Percentiles rank a stretch among this genome's conserved stretches.
Conservation (phyloP, 768 basidiomycete species). For the Termitomyces sp. region DNA sequence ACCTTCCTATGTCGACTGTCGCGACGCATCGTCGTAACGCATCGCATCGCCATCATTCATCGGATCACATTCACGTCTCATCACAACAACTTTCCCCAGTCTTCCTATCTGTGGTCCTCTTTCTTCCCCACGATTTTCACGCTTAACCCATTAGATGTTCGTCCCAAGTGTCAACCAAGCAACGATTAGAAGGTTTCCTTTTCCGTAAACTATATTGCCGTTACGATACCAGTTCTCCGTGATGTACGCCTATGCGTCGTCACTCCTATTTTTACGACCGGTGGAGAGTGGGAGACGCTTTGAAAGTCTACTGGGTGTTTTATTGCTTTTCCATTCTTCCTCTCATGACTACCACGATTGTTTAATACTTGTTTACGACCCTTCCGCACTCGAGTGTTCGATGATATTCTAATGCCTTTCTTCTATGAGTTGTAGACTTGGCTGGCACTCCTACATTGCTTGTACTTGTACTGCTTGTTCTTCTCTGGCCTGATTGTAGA, state of each 20-base stretch:
- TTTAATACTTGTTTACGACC: slow-evolving; percentile 1
- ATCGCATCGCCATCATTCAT: slow-evolving; percentile 1
- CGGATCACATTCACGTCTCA: slow-evolving; percentile 5
- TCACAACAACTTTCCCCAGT: neutral
- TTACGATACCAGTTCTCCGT: slow-evolving; percentile 1
- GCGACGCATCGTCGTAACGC: neutral
- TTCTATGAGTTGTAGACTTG: neutral
- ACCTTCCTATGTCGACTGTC: neutral
- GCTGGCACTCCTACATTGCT: neutral
- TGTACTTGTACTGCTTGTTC: neutral
- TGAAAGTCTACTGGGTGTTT: slow-evolving; percentile 2
- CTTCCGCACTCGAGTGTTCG: slow-evolving; percentile 4
- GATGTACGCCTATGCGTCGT: neutral
- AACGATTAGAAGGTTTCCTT: slow-evolving; percentile 13
- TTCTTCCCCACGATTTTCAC: neutral
- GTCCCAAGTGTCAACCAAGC: slow-evolving; percentile 9
- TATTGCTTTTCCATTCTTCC: slow-evolving; percentile 1
- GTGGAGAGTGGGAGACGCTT: slow-evolving; percentile 6
- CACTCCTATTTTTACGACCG: slow-evolving; percentile 1
- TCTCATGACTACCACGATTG: neutral
- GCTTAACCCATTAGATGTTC: slow-evolving; percentile 6
- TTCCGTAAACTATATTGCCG: slow-evolving; percentile 6
- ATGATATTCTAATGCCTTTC: neutral
- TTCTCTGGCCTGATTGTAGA: neutral
- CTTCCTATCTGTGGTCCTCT: neutral